Percentiles rank a stretch among this genome's conserved stretches.
Evolutionary conservation across 2,329 filamentous ascomycete genomes (phyloP).

Genomic region (Myrmaecium sp.): DNA sequence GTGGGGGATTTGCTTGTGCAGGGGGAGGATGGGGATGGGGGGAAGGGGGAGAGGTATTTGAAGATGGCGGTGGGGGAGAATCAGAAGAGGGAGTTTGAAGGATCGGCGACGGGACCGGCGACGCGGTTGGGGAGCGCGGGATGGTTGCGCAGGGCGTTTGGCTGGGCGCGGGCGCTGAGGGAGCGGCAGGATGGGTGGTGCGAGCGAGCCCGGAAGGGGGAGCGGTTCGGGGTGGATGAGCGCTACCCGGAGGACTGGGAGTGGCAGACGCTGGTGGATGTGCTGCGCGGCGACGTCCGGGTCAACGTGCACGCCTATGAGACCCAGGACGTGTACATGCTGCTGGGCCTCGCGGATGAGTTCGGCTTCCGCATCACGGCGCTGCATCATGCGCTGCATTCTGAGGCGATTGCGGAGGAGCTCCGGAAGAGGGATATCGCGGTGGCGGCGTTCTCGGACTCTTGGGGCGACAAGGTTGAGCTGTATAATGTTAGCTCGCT

Average conservation of each 20-base stretch:
- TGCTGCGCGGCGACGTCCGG: constrained; percentile 48
- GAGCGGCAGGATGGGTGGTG: constrained; percentile 54
- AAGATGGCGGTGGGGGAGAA: constrained; percentile 67
- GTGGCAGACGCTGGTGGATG: constrained; percentile 47
- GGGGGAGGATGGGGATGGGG: too few species aligned
- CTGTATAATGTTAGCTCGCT: too few species aligned
- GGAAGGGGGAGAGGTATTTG: constrained; percentile 58
- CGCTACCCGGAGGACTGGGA: constrained; percentile 46
- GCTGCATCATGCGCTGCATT: constrained; percentile 59
- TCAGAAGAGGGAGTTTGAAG: constrained; percentile 40
- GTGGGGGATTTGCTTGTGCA: too few species aligned
- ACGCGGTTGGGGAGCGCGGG: constrained; percentile 53
- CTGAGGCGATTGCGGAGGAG: constrained; percentile 47
- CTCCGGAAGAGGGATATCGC: constrained; percentile 22
- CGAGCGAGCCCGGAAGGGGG: constrained; percentile 32
- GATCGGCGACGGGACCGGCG: constrained; percentile 37
- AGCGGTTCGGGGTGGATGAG: constrained; percentile 32
- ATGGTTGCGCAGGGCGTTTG: constrained; percentile 51
- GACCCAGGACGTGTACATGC: constrained; percentile 49
- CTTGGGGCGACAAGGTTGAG: constrained; percentile 58
- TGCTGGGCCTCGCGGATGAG: constrained; percentile 54
- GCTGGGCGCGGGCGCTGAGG: constrained; percentile 40
- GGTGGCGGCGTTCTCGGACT: constrained; percentile 50
- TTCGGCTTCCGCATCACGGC: constrained; percentile 50
- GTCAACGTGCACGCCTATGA: constrained; percentile 61